phyloP scores from a whole-genome alignment of 495 filamentous ascomycete genomes.

The Cladorrhinum samala region DNA sequence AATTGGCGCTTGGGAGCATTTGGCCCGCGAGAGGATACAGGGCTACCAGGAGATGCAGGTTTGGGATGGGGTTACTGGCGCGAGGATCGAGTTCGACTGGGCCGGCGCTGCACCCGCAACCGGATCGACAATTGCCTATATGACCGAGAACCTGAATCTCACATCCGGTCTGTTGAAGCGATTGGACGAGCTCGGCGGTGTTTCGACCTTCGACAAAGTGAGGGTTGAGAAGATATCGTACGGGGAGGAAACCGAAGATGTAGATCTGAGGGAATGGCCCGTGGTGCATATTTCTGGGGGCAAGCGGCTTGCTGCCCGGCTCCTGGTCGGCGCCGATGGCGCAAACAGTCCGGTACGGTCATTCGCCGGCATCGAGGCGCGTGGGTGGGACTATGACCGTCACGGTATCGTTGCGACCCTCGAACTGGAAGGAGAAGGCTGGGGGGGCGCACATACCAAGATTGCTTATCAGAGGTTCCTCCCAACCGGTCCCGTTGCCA shows the following conservation, averaged over 20 bases:
- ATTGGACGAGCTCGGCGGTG: constrained; percentile 59
- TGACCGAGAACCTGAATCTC: constrained; percentile 92
- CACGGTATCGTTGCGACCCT: constrained; percentile 90
- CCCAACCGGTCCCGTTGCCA: constrained; percentile 81
- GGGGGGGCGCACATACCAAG: constrained; percentile 50
- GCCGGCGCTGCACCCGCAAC: constrained; percentile 39
- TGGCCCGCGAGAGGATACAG: constrained; percentile 66
- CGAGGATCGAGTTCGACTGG: constrained; percentile 85
- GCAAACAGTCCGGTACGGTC: constrained; percentile 87
- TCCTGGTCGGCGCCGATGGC: constrained; percentile 91
- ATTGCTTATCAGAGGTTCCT: constrained; percentile 95
- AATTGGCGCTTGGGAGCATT: constrained; percentile 85
- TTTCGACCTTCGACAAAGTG: constrained; percentile 66
- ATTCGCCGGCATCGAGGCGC: constrained; percentile 77
- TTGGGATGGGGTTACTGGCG: constrained; percentile 89
- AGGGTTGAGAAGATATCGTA: constrained; percentile 71
- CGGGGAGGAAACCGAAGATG: constrained; percentile 59
- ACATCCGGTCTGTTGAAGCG: constrained; percentile 66
- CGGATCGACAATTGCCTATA: constrained; percentile 71
- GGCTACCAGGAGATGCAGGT: constrained; percentile 89
- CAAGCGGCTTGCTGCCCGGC: constrained; percentile 63
- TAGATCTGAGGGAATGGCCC: constrained; percentile 83
- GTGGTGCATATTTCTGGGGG: constrained; percentile 61
- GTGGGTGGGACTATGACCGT: constrained; percentile 89
- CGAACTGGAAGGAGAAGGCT: constrained; percentile 53